A percentile compares a stretch with the other conserved stretches of the same genome.
phyloP scores from a whole-genome alignment of 805 yeast genomes.

The Deakozyma indianensis region DNA sequence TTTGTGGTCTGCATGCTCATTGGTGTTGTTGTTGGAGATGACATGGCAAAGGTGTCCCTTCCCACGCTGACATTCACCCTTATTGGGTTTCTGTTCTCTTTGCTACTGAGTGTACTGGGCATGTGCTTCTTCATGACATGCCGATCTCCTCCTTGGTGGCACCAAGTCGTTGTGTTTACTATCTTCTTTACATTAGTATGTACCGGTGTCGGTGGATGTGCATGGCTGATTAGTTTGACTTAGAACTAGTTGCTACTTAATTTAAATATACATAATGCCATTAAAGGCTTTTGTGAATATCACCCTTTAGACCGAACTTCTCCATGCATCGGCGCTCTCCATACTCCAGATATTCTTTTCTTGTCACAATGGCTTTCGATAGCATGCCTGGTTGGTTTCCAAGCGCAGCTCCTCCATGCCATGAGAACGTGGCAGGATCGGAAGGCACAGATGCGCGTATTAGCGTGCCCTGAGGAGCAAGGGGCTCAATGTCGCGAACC shows the following conservation, averaged over 20 bases:
- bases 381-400: conserved; percentile 23
- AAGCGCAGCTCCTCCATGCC: conserved; percentile 42
- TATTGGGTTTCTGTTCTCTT: conserved; percentile 28
- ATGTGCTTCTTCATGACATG: conserved; percentile 32
- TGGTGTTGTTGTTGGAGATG: conserved; percentile 27
- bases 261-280: not conserved
- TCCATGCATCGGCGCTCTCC: conserved; percentile 50
- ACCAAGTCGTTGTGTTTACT: conserved; percentile 29
- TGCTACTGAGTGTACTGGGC: conserved; percentile 29
- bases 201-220: conserved; percentile 31
- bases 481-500: conserved; percentile 17
- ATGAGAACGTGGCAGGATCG: conserved; percentile 33
- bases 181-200: conserved; percentile 26
- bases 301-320: conserved; percentile 26
- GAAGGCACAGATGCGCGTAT: conserved; percentile 19
- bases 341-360: conserved; percentile 73
- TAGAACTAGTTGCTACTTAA: no score
- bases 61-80: conserved; percentile 22
- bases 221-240: conserved; percentile 10
- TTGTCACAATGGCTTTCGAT: conserved; percentile 45
- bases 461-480: conserved; percentile 20
- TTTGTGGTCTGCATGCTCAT: conserved; percentile 30
- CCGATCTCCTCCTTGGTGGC: conserved; percentile 27
- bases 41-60: conserved; percentile 12
- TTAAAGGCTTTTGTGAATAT: not conserved